phyloP scores from a whole-genome alignment of 176 grass and related monocot species.

The Poa annua region DNA sequence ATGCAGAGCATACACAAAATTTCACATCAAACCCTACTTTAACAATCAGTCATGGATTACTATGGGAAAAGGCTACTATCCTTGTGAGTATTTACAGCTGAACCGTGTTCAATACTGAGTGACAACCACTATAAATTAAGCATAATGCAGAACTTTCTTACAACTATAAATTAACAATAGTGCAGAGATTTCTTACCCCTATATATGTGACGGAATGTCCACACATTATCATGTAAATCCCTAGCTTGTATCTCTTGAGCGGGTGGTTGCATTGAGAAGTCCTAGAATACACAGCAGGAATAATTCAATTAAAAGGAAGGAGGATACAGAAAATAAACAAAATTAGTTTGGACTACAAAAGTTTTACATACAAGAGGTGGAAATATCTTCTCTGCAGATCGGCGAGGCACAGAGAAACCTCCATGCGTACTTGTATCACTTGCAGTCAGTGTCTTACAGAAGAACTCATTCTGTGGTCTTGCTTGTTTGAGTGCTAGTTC shows the following conservation, averaged over 20 bases:
- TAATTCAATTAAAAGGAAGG: background rate
- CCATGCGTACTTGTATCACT: slow-evolving; percentile 80
- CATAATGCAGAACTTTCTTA: slow-evolving; percentile 28
- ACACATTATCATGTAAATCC: slow-evolving; percentile 68
- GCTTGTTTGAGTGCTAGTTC: slow-evolving; percentile 66
- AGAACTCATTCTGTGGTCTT: slow-evolving; percentile 67
- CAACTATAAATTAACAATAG: slow-evolving; percentile 39
- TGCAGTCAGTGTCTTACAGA: slow-evolving; percentile 77
- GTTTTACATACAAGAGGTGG: slow-evolving; percentile 55
- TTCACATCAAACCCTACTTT: background rate
- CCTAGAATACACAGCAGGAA: slow-evolving; percentile 41
- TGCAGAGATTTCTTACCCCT: slow-evolving; percentile 50
- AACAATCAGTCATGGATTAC: background rate
- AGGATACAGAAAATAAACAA: background rate
- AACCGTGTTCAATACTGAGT: background rate
- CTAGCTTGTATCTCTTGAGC: slow-evolving; percentile 69
- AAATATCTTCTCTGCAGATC: slow-evolving; percentile 72
- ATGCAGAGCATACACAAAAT: background rate
- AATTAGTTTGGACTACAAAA: background rate
- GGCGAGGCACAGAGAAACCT: slow-evolving; percentile 74
- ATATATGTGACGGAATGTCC: slow-evolving; percentile 78
- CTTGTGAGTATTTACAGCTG: background rate
- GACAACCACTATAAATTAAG: background rate
- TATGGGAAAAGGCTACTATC: background rate
- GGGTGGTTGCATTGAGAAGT: slow-evolving; percentile 71